Evolutionary conservation across 805 yeast species (phyloP).

Genomic region (Cyberlindnera saturnus): DNA sequence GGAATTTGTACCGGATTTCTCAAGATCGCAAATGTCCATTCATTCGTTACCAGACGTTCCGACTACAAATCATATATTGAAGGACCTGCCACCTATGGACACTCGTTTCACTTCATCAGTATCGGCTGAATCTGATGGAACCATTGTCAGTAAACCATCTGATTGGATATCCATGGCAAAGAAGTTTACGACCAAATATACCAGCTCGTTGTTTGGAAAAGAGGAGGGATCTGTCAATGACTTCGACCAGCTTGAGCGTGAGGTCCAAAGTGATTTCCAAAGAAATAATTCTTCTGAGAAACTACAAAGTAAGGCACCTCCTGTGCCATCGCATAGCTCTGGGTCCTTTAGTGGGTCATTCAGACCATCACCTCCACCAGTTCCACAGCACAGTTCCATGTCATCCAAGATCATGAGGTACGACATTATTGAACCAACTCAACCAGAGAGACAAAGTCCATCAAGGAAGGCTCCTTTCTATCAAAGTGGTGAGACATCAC

Average conservation of each 20-base stretch:
- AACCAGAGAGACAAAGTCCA: conserved; percentile 9
- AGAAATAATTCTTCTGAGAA: conserved; percentile 11
- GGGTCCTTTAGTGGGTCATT: conserved; percentile 8
- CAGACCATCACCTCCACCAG: conserved; percentile 9
- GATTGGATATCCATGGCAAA: conserved; percentile 5
- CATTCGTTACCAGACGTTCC: conserved; percentile 23
- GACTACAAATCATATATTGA: conserved; percentile 3
- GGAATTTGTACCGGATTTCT: not conserved
- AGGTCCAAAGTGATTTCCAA: conserved; percentile 27
- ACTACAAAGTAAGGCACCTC: conserved; percentile 14
- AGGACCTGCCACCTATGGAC: conserved; percentile 4
- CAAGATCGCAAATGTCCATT: conserved; percentile 10
- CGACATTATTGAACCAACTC: conserved; percentile 18
- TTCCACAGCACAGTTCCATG: conserved; percentile 8
- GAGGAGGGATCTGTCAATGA: conserved; percentile 9
- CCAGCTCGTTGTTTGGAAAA: conserved; percentile 8
- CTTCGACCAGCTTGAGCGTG: conserved; percentile 29
- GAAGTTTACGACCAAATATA: conserved; percentile 11
- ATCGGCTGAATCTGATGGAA: conserved; percentile 1
- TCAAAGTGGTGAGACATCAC: conserved; percentile 12
- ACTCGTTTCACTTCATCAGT: not conserved
- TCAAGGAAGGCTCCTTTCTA: conserved; percentile 19
- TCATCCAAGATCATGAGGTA: conserved; percentile 7
- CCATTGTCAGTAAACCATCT: too few species aligned
- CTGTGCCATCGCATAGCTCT: conserved; percentile 22